Base-by-base conservation (phyloP, 768 basidiomycete species). In the Boletus reticulatus region DNA sequence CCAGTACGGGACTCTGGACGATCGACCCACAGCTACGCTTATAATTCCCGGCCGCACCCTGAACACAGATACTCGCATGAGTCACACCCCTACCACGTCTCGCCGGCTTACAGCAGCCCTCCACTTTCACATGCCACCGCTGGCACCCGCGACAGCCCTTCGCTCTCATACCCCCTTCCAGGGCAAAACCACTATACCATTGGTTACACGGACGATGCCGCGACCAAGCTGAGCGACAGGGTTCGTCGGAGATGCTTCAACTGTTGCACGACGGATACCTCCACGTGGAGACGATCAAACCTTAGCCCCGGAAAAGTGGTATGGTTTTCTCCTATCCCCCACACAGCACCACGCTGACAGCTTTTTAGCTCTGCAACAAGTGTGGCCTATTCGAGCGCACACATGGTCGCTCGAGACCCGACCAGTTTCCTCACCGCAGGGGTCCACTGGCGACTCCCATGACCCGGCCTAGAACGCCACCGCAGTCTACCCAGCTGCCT, bases 211-310 rank as follows among this genome's bases (percentile, higher is more conserved):
- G 87, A 89, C 69, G 89, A 92, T 61, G 89, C 89, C 0, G 81
- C 88, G 1, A 90, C 88, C 1, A 92, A 92, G 72, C 76, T 91
- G 53, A 86, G 83, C 65, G 87, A 90, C 66, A 79, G 88, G 39
- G 85, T 92, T 47, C 79, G 89, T 27, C 73, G 89, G 37, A 75
- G 88, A 45, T 92, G 89, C 71, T 91, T 87, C 80, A 92, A 92
- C 68, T 92, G 89, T 70, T 85, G 86, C 68, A 91, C 89, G 24
- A 90, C 89, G 14, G 89, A 92, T 59, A 91, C 90, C 32, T 86
- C 85, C 48, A 91, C 89, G 24, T 92, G 89, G 89, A 73, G 89
- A 36, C 73, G 89, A 56, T 84, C 83, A 16, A 89, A 88, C 64
- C 79, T 92, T 55, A 85, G 82, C 55, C 89, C 88, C 2, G 89